These are phyloP conservation scores for Scheffersomyces lignosus DNA, from an alignment of 805 yeast genomes.

Conservation along the genomic window DNA sequence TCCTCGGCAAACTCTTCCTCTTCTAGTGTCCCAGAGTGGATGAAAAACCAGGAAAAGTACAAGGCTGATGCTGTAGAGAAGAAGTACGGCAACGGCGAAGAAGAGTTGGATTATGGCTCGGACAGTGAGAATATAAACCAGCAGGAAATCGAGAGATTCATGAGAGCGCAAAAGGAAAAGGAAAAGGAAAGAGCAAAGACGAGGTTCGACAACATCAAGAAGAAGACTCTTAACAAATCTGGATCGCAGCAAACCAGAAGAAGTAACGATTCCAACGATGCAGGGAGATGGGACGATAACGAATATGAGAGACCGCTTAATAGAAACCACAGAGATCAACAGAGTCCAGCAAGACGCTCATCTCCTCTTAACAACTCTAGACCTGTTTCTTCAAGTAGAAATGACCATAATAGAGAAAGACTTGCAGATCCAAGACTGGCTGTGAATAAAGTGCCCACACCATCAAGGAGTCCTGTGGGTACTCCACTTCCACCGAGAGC, in stretches of 20 bases:
- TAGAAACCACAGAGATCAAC: neutral
- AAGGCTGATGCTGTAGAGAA: slow-evolving; percentile 40
- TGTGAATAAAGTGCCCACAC: neutral
- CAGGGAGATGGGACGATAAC: neutral
- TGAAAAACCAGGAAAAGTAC: slow-evolving; percentile 57
- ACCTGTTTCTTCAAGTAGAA: no score
- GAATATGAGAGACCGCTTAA: slow-evolving; percentile 5
- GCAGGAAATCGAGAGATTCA: slow-evolving; percentile 40
- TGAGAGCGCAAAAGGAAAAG: slow-evolving; percentile 36
- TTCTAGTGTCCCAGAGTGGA: slow-evolving; percentile 66
- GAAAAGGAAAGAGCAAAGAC: slow-evolving; percentile 34
- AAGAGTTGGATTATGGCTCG: slow-evolving; percentile 41
- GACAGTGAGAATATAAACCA: slow-evolving; percentile 48
- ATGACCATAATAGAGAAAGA: no score
- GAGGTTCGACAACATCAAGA: slow-evolving; percentile 18
- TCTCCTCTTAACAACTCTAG: neutral
- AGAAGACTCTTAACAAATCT: slow-evolving; percentile 11
- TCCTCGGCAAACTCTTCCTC: slow-evolving; percentile 10
- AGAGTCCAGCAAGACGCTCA: neutral
- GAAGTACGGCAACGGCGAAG: slow-evolving; percentile 28
- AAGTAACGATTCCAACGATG: neutral
- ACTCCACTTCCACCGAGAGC: slow-evolving; percentile 10
- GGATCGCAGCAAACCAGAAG: neutral
- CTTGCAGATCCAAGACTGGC: neutral
- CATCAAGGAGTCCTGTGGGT: neutral